phyloP scores from a whole-genome alignment of 441 rosid genomes.

The Arabidopsis hybrid region DNA sequence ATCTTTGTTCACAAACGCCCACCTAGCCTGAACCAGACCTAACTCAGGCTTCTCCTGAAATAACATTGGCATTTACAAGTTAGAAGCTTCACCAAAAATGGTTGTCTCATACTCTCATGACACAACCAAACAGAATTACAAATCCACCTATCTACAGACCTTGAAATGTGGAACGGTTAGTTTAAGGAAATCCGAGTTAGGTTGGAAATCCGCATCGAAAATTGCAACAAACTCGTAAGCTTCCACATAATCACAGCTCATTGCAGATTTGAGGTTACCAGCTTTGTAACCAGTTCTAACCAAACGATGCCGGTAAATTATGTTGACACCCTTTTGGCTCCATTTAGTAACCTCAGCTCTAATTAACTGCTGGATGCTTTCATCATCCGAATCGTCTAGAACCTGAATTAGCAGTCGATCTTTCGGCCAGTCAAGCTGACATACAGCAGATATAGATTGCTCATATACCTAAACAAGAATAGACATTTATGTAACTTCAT shows the following conservation, averaged over 20 bases:
- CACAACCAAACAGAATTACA: conserved; percentile 14
- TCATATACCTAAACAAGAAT: conserved; percentile 58
- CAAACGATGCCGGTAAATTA: conserved; percentile 73
- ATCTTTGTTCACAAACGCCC: conserved; percentile 92
- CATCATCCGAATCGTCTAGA: conserved; percentile 87
- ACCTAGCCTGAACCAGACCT: conserved; percentile 91
- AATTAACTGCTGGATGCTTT: conserved; percentile 67
- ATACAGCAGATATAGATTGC: conserved; percentile 87
- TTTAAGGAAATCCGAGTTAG: conserved; percentile 76
- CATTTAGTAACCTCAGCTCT: conserved; percentile 71
- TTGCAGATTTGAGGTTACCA: conserved; percentile 94
- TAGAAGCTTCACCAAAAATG: conserved; percentile 1
- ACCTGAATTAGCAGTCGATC: conserved; percentile 77
- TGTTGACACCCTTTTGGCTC: conserved; percentile 73
- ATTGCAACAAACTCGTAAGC: conserved; percentile 87
- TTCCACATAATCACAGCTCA: conserved; percentile 76
- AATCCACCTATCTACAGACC: conserved; percentile 48
- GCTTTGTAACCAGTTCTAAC: conserved; percentile 92
- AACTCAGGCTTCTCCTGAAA: conserved; percentile 78
- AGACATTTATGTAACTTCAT: conserved; percentile 6
- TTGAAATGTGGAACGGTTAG: conserved; percentile 83
- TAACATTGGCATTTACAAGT: conserved; percentile 18
- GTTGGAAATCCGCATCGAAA: conserved; percentile 91
- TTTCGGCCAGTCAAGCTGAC: conserved; percentile 88
- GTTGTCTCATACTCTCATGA: not conserved